Percentiles rank a stretch among this genome's conserved stretches.
phyloP scores from a whole-genome alignment of 2,329 filamentous ascomycete genomes.

The Akanthomyces muscarius region DNA sequence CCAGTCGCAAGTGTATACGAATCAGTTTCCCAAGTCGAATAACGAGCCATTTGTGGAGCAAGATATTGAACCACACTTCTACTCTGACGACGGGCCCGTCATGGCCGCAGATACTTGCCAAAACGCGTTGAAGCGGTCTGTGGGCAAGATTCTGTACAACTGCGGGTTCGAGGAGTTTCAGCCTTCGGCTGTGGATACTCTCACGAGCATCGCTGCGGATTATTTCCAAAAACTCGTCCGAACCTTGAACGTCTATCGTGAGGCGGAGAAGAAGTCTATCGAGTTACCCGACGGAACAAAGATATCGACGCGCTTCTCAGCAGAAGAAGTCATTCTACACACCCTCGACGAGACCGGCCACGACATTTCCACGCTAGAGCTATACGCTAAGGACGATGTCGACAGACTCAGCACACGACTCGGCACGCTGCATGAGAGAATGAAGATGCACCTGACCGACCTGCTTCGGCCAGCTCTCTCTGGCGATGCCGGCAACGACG shows the following conservation, averaged over 20 bases:
- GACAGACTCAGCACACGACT: slow-evolving; percentile 79
- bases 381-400: slow-evolving; percentile 89
- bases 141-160: slow-evolving; percentile 93
- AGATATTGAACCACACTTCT: slow-evolving; percentile 84
- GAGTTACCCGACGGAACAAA: slow-evolving; percentile 39
- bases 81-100: slow-evolving; percentile 81
- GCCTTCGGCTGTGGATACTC: slow-evolving; percentile 83
- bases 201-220: slow-evolving; percentile 83
- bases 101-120: slow-evolving; percentile 81
- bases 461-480: slow-evolving; percentile 83
- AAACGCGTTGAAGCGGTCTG: slow-evolving; percentile 80
- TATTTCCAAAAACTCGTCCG: slow-evolving; percentile 82
- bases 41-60: slow-evolving; percentile 82
- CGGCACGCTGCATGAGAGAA: slow-evolving; percentile 81
- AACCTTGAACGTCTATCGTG: slow-evolving; percentile 77
- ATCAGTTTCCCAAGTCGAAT: slow-evolving; percentile 96
- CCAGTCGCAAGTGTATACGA: slow-evolving; percentile 95
- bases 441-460: slow-evolving; percentile 91
- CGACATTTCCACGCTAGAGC: slow-evolving; percentile 75
- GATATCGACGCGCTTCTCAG: slow-evolving; percentile 65
- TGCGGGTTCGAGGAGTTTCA: slow-evolving; percentile 96
- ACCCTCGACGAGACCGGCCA: slow-evolving; percentile 79
- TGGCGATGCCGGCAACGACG: slow-evolving; percentile 70
- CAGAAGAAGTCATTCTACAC: slow-evolving; percentile 84
- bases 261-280: slow-evolving; percentile 71